phyloP scores from a whole-genome alignment of 2,329 filamentous ascomycete species.

The Penicillium sp. region DNA sequence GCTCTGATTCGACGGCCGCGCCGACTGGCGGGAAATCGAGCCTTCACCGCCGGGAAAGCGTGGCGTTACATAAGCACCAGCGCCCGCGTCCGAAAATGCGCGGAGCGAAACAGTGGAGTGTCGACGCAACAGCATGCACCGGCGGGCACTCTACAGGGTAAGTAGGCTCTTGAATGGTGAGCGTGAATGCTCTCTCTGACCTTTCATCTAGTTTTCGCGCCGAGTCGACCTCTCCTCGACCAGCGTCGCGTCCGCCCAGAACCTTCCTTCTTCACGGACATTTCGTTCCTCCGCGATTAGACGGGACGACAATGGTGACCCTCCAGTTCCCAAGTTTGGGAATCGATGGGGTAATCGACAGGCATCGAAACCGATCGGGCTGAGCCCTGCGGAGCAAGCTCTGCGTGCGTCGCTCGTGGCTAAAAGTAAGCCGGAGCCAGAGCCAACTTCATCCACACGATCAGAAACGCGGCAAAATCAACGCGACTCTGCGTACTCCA shows the following conservation, averaged over 20 bases:
- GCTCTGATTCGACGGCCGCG: conserved; percentile 32
- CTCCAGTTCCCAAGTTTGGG: conserved; percentile 30
- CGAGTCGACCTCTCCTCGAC: conserved; percentile 40
- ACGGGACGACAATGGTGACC: conserved; percentile 24
- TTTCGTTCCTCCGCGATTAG: conserved; percentile 34
- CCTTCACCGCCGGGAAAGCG: conserved; percentile 13
- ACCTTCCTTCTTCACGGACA: conserved; percentile 28
- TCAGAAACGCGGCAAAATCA: neutral
- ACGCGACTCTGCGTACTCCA: too few species aligned
- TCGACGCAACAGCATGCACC: conserved; percentile 32
- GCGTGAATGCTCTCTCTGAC: neutral
- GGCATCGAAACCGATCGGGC: conserved; percentile 20
- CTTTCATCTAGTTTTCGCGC: conserved; percentile 34
- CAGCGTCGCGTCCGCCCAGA: conserved; percentile 19
- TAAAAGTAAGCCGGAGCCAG: conserved; percentile 10
- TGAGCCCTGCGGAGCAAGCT: conserved; percentile 35
- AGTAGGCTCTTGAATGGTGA: conserved; percentile 1
- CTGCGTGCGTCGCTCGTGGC: conserved; percentile 30
- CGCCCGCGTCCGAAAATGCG: conserved; percentile 15
- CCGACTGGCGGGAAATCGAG: conserved; percentile 29
- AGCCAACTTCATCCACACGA: conserved; percentile 2
- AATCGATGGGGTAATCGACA: conserved; percentile 22
- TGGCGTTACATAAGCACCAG: conserved; percentile 19
- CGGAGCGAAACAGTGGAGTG: conserved; percentile 17
- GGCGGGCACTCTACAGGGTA: conserved; percentile 35